Base-by-base conservation (phyloP, 139 green algal species). In the Coelastrella sp. region DNA sequence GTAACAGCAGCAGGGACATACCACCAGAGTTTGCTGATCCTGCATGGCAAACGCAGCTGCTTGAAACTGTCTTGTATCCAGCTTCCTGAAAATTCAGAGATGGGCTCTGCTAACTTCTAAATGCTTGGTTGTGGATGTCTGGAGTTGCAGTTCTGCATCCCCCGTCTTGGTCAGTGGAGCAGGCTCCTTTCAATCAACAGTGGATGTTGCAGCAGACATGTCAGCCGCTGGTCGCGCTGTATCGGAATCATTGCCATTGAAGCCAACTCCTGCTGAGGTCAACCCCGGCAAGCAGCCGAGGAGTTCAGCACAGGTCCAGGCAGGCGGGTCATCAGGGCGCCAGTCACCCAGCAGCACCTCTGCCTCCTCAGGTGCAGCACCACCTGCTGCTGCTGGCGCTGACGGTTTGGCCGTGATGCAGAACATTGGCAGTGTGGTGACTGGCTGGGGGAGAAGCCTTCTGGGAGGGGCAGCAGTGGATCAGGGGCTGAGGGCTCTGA, bases 341-440 rank as follows among this genome's bases (percentile, higher is more conserved):
- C 70, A 35, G 8, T 35, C 70, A 22, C 65, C 82, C 59, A 87
- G 15, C 82, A 87, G 1, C 82, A 87, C 58, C 78, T 19, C 59
- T 75, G 15, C 82, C 74, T 14, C 24, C 24, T 8, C 57, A 59
- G 57, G 56, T 70, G 84, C 84, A 80, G 84, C 65, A 56, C 7
- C 84, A 80, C 65, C 59, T 60, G 81, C 8, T 72, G 56, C 14
- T 88, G 83, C 6, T 65, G 25, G 61, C 6, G 35, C 20, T 49
- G 63, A 61, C 24, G 57, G 57, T 78, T 58, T 65, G 20, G 68
- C 20, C 20, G n/a, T 84, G n/a, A 61, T 90, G 85, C 57, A 84
- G 85, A 84, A 75, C 73, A 10, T 90, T 22, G 73, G 85, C 59
- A 76, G 56, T 35, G 85, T 84, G n/a, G 61, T 90, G 85, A 90